These are phyloP conservation scores for Dipodascopsis tothii DNA, from an alignment of 805 yeast species.

Conservation along the genomic window DNA sequence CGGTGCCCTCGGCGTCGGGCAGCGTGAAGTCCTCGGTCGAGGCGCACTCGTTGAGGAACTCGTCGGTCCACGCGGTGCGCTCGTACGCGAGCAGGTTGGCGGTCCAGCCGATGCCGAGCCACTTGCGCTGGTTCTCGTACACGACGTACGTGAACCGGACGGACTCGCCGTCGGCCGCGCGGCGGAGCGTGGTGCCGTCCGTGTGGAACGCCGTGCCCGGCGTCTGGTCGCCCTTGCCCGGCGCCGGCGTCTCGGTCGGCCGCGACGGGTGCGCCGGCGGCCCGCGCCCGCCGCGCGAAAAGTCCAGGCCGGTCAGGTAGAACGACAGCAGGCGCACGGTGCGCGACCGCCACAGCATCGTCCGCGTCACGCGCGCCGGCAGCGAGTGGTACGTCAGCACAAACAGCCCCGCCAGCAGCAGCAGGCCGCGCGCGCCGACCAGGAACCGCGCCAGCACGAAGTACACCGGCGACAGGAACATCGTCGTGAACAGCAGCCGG, in stretches of 20 bases:
- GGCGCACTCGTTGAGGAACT: slow-evolving; percentile 77
- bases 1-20: slow-evolving; percentile 63
- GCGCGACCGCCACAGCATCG: slow-evolving; percentile 76
- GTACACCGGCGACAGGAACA: slow-evolving; percentile 79
- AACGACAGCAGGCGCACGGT: slow-evolving; percentile 63
- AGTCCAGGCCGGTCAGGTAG: slow-evolving; percentile 81
- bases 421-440: slow-evolving; percentile 60
- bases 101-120: slow-evolving; percentile 99
- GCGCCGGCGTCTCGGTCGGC: not conserved
- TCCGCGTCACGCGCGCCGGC: slow-evolving; percentile 75
- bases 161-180: slow-evolving; percentile 29
- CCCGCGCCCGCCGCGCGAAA: slow-evolving; percentile 30
- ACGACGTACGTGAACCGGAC: slow-evolving; percentile 85
- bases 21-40: slow-evolving; percentile 69
- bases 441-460: slow-evolving; percentile 59
- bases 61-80: slow-evolving; percentile 96
- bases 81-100: slow-evolving; percentile 83
- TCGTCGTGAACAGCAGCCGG: slow-evolving; percentile 72
- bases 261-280: no score
- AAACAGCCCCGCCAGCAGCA: slow-evolving; percentile 52
- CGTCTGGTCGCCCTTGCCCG: not conserved
- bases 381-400: slow-evolving; percentile 78
- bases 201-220: not conserved
- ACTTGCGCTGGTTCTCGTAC: slow-evolving; percentile 89
- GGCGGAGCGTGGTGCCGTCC: no score